These are phyloP conservation scores for Hypoxylon sp. DNA, from an alignment of 2,329 filamentous ascomycete genomes.

Conservation along the genomic window DNA sequence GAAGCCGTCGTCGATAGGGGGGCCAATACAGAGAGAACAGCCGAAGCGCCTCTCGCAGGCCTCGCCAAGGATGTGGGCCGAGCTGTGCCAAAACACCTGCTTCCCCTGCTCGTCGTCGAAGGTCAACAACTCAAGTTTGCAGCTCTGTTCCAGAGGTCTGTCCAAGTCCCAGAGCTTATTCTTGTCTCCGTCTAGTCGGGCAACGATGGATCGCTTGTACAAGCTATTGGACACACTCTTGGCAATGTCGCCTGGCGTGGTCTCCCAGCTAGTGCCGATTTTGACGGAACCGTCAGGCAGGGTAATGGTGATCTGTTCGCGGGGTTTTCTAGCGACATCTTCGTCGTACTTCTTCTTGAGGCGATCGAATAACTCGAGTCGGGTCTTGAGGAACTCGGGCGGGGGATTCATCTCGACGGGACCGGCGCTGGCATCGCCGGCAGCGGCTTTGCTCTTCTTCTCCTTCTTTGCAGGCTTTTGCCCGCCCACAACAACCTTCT, in stretches of 20 bases:
- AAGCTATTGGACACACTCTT: constrained; percentile 87
- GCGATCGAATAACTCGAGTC: constrained; percentile 89
- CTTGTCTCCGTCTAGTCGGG: constrained; percentile 81
- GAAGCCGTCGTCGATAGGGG: constrained; percentile 84
- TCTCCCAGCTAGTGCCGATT: constrained; percentile 89
- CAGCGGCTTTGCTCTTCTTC: constrained; percentile 56
- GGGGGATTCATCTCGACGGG: constrained; percentile 67
- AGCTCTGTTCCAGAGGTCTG: constrained; percentile 88
- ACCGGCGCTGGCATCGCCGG: constrained; percentile 57
- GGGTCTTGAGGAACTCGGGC: constrained; percentile 85
- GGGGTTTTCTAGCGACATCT: constrained; percentile 73
- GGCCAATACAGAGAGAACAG: constrained; percentile 93
- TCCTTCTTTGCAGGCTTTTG: constrained; percentile 62
- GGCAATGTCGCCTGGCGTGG: constrained; percentile 84
- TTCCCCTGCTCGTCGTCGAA: constrained; percentile 84
- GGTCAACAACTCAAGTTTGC: constrained; percentile 85
- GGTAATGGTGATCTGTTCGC: constrained; percentile 80
- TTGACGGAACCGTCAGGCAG: constrained; percentile 80
- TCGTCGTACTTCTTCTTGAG: constrained; percentile 88
- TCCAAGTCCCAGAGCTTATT: constrained; percentile 91
- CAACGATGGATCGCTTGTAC: constrained; percentile 88
- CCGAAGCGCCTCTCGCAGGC: constrained; percentile 91
- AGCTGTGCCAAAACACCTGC: constrained; percentile 98
- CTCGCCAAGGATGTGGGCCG: constrained; percentile 95
- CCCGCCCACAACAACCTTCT: constrained; percentile 68